Base-by-base conservation (phyloP, 805 yeast genomes). In the Kluyveromyces siamensis region DNA sequence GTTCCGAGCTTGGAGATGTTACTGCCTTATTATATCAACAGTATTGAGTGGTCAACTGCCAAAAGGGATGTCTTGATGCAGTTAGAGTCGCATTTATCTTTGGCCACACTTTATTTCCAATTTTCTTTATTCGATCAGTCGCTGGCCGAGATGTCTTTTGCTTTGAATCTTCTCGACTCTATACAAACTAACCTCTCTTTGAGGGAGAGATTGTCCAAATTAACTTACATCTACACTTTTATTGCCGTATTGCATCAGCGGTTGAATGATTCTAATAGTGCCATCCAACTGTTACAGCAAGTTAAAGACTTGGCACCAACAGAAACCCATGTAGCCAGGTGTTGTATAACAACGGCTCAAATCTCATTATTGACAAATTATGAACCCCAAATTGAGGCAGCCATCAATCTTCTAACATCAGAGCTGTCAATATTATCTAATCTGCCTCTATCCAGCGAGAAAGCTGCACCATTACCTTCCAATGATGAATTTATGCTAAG, bases 101-200 rank as follows among this genome's bases (percentile, higher is more conserved):
- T 50, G 17, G 53, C 53, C 2, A 48, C 48, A 27, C 41, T 50
- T 4, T 50, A 50, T 42, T 45, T 47, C 43, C 48, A 49, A 16
- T 50, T 48, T 41, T 49, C 50, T 8, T 37, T 48, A 36, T 50
- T 41, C 37, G 40, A 47, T 3, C 45, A 50, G 27, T 45, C 53
- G 16, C 40, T 45, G 11, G 47, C 45, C 16, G 53, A 50, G 44
- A 40, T 50, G 27, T 18, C 48, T 2, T 47, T 30, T 14, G 46
- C 48, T 2, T 37, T 44, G 41, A 44, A 37, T 25, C 35, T 44
- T 9, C 17, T 44, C 35, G 41, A 44, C 18, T 44, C 45, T 9
- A 36, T 43, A n/a, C 45, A 43, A 21, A 11, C 45, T 11, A 14
- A 16, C 8, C 35, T 43, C 16, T 21, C 45, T 2, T 21, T 43